phyloP scores from a whole-genome alignment of 1,284 basidiomycete species.

The Cryptococcus hybrid region DNA sequence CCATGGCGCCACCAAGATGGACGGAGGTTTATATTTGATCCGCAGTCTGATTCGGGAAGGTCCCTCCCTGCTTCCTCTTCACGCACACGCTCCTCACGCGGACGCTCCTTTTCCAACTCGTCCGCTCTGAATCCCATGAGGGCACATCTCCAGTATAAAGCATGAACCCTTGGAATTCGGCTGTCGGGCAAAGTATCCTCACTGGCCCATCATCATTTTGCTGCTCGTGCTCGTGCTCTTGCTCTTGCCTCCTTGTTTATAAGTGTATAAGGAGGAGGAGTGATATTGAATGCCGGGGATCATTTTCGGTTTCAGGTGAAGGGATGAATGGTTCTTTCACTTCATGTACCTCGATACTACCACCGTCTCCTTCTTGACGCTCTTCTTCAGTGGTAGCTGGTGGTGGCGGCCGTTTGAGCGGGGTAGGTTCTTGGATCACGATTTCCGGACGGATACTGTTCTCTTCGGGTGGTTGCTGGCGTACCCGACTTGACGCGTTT shows the following conservation, averaged over 20 bases:
- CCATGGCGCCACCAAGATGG: constrained; percentile 41
- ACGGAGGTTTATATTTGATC: constrained; percentile 8
- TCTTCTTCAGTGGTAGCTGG: background rate
- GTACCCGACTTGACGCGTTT: constrained; percentile 5
- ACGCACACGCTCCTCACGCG: too few relatives aligned
- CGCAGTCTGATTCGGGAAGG: too few relatives aligned
- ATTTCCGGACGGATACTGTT: constrained; percentile 16
- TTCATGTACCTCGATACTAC: background rate
- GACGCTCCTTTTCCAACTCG: background rate
- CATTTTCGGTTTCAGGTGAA: constrained; percentile 35
- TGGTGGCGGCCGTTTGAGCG: constrained; percentile 14
- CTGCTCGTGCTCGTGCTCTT: background rate
- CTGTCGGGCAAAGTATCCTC: constrained; percentile 26
- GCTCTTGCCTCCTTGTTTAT: background rate
- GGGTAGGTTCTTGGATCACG: constrained; percentile 26
- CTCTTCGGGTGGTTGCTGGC: constrained; percentile 5
- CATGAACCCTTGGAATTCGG: constrained; percentile 28
- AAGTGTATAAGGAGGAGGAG: background rate
- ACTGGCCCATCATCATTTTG: constrained; percentile 11
- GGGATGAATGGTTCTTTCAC: constrained; percentile 25
- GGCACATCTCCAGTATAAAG: constrained; percentile 45
- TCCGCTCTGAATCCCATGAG: constrained; percentile 15
- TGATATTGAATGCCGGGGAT: constrained; percentile 27
- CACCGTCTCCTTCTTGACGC: background rate
- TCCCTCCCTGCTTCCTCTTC: background rate